Conservation (phyloP, 208 protist genomes). For the Crithidia mellificae region DNA sequence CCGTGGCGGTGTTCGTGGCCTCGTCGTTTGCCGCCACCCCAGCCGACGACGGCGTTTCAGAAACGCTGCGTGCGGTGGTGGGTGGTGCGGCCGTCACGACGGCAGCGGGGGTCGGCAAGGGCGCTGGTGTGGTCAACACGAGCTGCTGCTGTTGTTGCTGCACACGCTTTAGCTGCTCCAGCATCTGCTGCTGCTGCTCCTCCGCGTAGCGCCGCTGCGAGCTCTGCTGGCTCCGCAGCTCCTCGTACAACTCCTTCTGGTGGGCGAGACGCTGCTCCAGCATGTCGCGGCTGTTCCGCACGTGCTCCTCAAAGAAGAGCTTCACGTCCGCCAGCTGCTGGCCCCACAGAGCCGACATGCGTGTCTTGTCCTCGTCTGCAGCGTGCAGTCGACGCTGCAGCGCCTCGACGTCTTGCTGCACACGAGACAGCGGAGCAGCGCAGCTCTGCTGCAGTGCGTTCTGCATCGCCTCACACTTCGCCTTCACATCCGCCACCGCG, state of each 20-base stretch:
- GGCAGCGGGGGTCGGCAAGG: not conserved
- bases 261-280: slow-evolving; percentile 38
- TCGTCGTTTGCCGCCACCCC: not conserved
- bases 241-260: slow-evolving; percentile 29
- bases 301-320: slow-evolving; percentile 29
- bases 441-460: slow-evolving; percentile 26
- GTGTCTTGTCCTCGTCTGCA: slow-evolving; percentile 27
- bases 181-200: slow-evolving; percentile 25
- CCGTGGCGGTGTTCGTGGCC: not conserved
- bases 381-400: slow-evolving; percentile 19
- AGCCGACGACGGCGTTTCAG: not conserved
- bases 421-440: slow-evolving; percentile 14
- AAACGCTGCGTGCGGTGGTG: not conserved
- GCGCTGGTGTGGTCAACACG: not conserved
- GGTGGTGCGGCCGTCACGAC: not conserved
- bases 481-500: slow-evolving; percentile 10
- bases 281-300: slow-evolving; percentile 21
- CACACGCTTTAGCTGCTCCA: slow-evolving; percentile 6
- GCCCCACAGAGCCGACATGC: slow-evolving; percentile 13
- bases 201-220: slow-evolving; percentile 19
- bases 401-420: slow-evolving; percentile 33
- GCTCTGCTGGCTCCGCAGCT: slow-evolving; percentile 16
- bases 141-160: slow-evolving; percentile 19
- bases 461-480: slow-evolving; percentile 24
- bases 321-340: slow-evolving; percentile 32